Percentiles rank a stretch among this genome's conserved stretches.
These are phyloP conservation scores for Colletotrichum filicis DNA, from an alignment of 2,329 filamentous ascomycete genomes.

Conservation along the genomic window DNA sequence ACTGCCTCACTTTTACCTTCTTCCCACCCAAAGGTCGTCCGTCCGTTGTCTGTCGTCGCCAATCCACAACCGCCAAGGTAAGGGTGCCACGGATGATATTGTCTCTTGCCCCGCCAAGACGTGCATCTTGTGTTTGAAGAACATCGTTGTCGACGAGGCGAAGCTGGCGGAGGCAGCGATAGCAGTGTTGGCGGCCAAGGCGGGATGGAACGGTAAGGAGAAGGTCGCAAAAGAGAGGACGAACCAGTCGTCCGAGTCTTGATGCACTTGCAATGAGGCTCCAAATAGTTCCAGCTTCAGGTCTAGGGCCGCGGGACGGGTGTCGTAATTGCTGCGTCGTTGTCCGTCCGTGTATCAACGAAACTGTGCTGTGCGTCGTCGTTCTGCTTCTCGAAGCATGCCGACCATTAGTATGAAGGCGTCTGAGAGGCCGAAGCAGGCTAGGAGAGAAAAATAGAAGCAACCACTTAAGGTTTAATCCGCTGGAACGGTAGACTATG, in stretches of 20 bases:
- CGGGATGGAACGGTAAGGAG: not conserved
- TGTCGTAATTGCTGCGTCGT: constrained; percentile 9
- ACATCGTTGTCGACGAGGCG: not conserved
- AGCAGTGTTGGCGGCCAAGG: not conserved
- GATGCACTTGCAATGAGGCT: not conserved
- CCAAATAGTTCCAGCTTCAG: not conserved
- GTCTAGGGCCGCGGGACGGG: not conserved
- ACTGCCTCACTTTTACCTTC: constrained; percentile 16
- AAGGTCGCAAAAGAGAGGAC: constrained; percentile 22
- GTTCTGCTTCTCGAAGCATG: constrained; percentile 22
- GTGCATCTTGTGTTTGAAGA: constrained; percentile 5
- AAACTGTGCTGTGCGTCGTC: not conserved
- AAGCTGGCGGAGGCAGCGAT: not conserved
- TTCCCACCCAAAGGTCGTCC: not conserved
- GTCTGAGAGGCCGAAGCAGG: not conserved
- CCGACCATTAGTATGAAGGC: not conserved
- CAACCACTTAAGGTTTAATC: constrained; percentile 17
- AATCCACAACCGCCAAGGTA: not conserved
- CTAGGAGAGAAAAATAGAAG: not conserved
- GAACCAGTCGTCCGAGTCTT: constrained; percentile 20
- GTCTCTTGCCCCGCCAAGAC: constrained; percentile 13
- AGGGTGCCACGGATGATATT: not conserved
- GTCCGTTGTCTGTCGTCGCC: not conserved
- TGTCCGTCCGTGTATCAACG: not conserved
- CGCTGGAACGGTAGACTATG: not conserved